Evolutionary conservation across 2,329 filamentous ascomycete genomes (phyloP).

Genomic region (Orbilia ellipsospora): DNA sequence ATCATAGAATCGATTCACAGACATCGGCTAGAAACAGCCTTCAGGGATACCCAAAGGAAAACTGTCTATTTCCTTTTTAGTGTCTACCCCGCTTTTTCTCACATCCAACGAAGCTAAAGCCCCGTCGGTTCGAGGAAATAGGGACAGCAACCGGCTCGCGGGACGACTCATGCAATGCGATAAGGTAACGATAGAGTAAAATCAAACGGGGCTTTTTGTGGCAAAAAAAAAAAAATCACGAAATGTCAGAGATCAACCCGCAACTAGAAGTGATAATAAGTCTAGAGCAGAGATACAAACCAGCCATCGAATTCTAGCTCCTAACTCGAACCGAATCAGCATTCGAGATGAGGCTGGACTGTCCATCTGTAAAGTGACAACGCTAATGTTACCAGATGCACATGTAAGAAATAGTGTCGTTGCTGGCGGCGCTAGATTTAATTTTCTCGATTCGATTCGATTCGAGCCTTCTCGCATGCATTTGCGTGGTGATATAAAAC

Average conservation of each 20-base stretch:
- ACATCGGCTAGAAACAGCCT: too few species aligned
- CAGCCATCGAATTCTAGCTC: slow-evolving; percentile 6
- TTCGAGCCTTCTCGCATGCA: slow-evolving; percentile 29
- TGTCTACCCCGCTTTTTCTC: slow-evolving; percentile 2
- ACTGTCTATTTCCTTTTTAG: not conserved
- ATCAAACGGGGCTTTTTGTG: slow-evolving; percentile 23
- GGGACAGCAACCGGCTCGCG: slow-evolving; percentile 32
- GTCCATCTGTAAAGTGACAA: slow-evolving; percentile 8
- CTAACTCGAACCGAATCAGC: too few species aligned
- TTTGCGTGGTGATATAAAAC: slow-evolving; percentile 26
- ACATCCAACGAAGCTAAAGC: slow-evolving; percentile 6
- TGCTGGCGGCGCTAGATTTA: not conserved
- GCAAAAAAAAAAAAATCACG: slow-evolving; percentile 19
- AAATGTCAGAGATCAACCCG: not conserved
- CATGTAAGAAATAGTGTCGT: slow-evolving; percentile 4
- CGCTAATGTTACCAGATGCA: not conserved
- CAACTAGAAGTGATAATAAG: not conserved
- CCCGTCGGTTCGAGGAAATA: slow-evolving; percentile 41
- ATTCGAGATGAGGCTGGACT: too few species aligned
- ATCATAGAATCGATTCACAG: too few species aligned
- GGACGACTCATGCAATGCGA: slow-evolving; percentile 23
- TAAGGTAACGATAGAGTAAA: slow-evolving; percentile 33
- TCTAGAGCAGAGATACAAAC: slow-evolving; percentile 28
- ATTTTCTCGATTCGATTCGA: slow-evolving; percentile 8
- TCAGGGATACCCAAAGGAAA: too few species aligned